Conservation (phyloP, 495 filamentous ascomycete species). For the Hypoxylon cercidicola region DNA sequence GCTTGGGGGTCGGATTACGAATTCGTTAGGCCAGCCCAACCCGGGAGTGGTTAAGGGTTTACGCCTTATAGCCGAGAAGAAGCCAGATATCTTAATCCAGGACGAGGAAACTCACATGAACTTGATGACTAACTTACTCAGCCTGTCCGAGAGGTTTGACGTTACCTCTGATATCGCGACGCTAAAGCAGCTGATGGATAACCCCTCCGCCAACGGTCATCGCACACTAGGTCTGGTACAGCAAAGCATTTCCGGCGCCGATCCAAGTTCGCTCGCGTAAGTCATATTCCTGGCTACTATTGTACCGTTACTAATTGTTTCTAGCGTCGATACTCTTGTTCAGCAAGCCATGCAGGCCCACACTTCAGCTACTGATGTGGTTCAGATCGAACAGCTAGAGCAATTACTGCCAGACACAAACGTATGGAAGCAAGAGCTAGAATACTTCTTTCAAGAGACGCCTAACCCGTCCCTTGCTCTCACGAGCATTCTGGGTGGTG, state of each 20-base stretch:
- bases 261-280: slow-evolving; percentile 53
- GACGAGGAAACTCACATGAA: slow-evolving; percentile 50
- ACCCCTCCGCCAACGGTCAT: slow-evolving; percentile 40
- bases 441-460: slow-evolving; percentile 64
- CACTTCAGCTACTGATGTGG: slow-evolving; percentile 36
- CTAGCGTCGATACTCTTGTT: slow-evolving; percentile 57
- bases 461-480: slow-evolving; percentile 74
- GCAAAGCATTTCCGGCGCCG: slow-evolving; percentile 53
- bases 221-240: slow-evolving; percentile 53
- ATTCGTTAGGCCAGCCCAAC: slow-evolving; percentile 35
- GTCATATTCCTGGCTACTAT: slow-evolving; percentile 18
- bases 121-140: slow-evolving; percentile 56
- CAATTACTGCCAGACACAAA: slow-evolving; percentile 54
- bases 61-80: slow-evolving; percentile 51
- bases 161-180: slow-evolving; percentile 41
- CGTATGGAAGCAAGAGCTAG: slow-evolving; percentile 60
- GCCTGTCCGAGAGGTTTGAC: slow-evolving; percentile 56
- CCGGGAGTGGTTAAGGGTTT: slow-evolving; percentile 49
- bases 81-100: slow-evolving; percentile 46
- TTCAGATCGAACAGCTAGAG: slow-evolving; percentile 10
- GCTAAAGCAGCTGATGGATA: slow-evolving; percentile 49
- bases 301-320: slow-evolving; percentile 19
- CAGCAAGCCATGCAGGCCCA: slow-evolving; percentile 50
- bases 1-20: slow-evolving; percentile 35
- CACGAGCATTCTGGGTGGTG: slow-evolving; percentile 75